These are phyloP conservation scores for Ophiostoma fasciatum DNA, from an alignment of 2,329 filamentous ascomycete genomes.

Conservation along the genomic window DNA sequence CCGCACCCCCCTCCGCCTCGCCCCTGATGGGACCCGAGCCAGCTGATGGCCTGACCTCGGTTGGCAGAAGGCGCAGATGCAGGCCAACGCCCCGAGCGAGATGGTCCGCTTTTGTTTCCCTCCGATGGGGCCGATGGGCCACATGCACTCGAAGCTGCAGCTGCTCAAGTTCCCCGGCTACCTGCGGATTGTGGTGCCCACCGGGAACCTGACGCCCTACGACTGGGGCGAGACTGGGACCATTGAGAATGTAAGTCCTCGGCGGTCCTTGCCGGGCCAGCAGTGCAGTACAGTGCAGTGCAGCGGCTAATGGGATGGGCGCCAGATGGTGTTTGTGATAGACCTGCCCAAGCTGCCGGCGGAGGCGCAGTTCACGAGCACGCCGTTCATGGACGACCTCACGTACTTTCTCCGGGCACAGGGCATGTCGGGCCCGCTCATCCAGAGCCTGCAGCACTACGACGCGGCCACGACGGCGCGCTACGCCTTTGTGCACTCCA, in stretches of 20 bases:
- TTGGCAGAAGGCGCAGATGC: constrained; percentile 34
- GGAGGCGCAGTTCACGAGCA: constrained; percentile 12
- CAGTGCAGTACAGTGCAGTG: too few relatives aligned
- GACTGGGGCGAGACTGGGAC: constrained; percentile 80
- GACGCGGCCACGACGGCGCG: constrained; percentile 62
- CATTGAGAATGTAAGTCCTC: constrained; percentile 63
- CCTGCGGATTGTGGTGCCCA: constrained; percentile 70
- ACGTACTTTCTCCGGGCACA: constrained; percentile 54
- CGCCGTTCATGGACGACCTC: constrained; percentile 53
- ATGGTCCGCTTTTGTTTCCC: constrained; percentile 65
- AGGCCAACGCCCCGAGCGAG: constrained; percentile 32
- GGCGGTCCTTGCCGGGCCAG: too few relatives aligned
- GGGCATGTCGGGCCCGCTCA: constrained; percentile 46
- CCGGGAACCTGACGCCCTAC: constrained; percentile 69
- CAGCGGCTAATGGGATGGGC: too few relatives aligned
- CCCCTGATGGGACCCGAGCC: too few relatives aligned
- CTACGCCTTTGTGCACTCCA: constrained; percentile 72
- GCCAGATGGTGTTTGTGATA: constrained; percentile 70
- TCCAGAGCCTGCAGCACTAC: constrained; percentile 58
- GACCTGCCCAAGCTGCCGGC: constrained; percentile 56
- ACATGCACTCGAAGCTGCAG: constrained; percentile 93
- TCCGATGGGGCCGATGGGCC: constrained; percentile 55
- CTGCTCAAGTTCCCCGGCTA: constrained; percentile 63
- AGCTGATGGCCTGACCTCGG: too few relatives aligned
- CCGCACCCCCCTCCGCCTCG: too few relatives aligned